These are phyloP conservation scores for Pichia sporocuriosa DNA, from an alignment of 805 yeast species.

Conservation along the genomic window DNA sequence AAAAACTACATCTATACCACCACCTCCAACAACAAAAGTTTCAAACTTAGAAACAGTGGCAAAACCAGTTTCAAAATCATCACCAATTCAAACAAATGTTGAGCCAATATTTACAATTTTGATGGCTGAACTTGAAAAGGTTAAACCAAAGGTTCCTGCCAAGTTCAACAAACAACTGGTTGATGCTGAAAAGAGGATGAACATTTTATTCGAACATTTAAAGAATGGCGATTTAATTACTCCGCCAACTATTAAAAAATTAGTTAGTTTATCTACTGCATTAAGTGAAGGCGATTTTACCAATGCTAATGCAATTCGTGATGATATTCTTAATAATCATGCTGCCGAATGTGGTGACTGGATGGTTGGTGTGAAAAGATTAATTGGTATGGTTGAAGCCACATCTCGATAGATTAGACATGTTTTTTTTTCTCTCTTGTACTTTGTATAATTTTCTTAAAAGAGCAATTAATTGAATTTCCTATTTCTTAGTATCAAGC, in stretches of 20 bases:
- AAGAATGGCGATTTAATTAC: constrained; percentile 64
- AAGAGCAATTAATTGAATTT: neutral
- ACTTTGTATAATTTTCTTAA: neutral
- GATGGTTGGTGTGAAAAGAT: constrained; percentile 86
- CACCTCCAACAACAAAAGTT: constrained; percentile 11
- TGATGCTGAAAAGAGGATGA: constrained; percentile 79
- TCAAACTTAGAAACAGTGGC: neutral
- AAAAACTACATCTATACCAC: constrained; percentile 14
- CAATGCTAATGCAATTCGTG: constrained; percentile 50
- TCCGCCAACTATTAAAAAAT: constrained; percentile 44
- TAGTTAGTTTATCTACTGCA: constrained; percentile 45
- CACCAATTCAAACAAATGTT: constrained; percentile 64
- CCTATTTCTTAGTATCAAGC: neutral
- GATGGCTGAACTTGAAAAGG: constrained; percentile 45
- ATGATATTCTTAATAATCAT: constrained; percentile 55
- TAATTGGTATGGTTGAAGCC: constrained; percentile 66
- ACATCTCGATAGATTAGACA: constrained; percentile 2
- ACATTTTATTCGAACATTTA: constrained; percentile 69
- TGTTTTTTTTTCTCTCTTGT: neutral
- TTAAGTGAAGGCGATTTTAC: constrained; percentile 49
- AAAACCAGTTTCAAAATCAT: constrained; percentile 9
- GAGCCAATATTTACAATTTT: constrained; percentile 55
- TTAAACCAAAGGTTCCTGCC: constrained; percentile 70
- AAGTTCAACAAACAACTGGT: constrained; percentile 62
- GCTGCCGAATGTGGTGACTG: constrained; percentile 81